phyloP scores from a whole-genome alignment of 331 rosid species.

The Saraca asoca region DNA sequence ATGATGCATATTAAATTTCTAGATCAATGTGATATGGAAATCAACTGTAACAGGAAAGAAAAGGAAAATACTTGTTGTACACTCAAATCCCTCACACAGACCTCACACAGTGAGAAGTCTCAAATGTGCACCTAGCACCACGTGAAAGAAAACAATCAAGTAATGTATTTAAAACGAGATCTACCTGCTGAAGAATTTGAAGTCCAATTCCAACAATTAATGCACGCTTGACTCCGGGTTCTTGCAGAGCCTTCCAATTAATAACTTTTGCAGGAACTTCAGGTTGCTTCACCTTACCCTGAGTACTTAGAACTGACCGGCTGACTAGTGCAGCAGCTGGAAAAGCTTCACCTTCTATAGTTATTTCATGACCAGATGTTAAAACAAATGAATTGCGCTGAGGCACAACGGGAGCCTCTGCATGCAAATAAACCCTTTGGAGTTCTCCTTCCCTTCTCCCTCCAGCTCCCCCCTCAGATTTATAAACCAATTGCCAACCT shows the following conservation, averaged over 20 bases:
- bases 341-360: slow-evolving; percentile 49
- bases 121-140: no score
- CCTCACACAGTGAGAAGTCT: no score
- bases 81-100: no score
- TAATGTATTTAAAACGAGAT: slow-evolving; percentile 9
- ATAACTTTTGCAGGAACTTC: slow-evolving; percentile 40
- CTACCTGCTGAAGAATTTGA: slow-evolving; percentile 89
- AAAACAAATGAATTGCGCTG: slow-evolving; percentile 58
- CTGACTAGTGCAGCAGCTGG: slow-evolving; percentile 78
- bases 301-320: slow-evolving; percentile 49
- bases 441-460: slow-evolving; percentile 56
- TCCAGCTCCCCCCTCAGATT: slow-evolving; percentile 44
- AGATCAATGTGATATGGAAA: slow-evolving; percentile 21
- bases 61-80: no score
- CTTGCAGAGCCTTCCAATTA: slow-evolving; percentile 61
- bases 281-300: slow-evolving; percentile 36
- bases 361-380: slow-evolving; percentile 46
- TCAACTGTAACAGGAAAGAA: slow-evolving; percentile 18
- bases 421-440: slow-evolving; percentile 68
- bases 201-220: slow-evolving; percentile 77
- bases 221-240: slow-evolving; percentile 82
- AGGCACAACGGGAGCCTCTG: slow-evolving; percentile 53
- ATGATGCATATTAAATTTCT: slow-evolving; percentile 15
- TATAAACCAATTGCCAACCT: slow-evolving; percentile 86
- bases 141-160: background rate